Base-by-base conservation (phyloP, 2,329 filamentous ascomycete genomes). In the Penicillium expansum region DNA sequence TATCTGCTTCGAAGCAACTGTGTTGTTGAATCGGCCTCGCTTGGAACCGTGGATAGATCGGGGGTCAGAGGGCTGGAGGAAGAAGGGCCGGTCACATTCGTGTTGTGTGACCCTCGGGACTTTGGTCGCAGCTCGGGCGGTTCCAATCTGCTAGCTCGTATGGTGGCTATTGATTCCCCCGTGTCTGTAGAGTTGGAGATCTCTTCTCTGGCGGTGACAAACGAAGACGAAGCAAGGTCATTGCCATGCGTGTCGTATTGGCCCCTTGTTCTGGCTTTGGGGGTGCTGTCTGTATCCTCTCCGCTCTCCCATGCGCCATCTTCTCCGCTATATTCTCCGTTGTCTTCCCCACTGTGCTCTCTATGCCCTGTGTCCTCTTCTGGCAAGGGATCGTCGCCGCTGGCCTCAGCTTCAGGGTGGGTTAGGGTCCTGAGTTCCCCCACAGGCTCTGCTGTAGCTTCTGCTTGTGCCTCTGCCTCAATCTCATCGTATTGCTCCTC, bases 21-120 rank as follows among this genome's bases (percentile, higher is more conserved):
- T 6, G 69, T 69, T 11, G 69, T 71, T 13, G 74, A 76, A 44
- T 67, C 69, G 33, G 67, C 55, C 41, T 73, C 72, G 56, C 70
- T 73, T 48, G 63, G 53, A 35, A 54, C 61, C 37, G 60, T 60
- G 52, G 66, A 65, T 51, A 61, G 48, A 44, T 60, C 65, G 55
- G 60, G 60, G 24, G 44, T 48, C 8, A 62, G 37, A 5, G 68
- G 62, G 56, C 56, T 64, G 27, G 57, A 44, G 51, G 62, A 62
- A 50, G 61, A 56, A 13, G 57, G 62, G n/a, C 55, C 61, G 5
- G 64, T 47, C 37, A 61, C 50, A 42, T 52, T 63, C 48, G 63
- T 53, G 11, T 52, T 59, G 44, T 61, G 64, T 22, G 58, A 62
- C 22, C 33, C 56, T 24, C 38, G 32, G 3, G 60, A 57, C 24